These are phyloP conservation scores for Pseudozyma flocculosa DNA, from an alignment of 1,284 basidiomycete species.

Conservation along the genomic window DNA sequence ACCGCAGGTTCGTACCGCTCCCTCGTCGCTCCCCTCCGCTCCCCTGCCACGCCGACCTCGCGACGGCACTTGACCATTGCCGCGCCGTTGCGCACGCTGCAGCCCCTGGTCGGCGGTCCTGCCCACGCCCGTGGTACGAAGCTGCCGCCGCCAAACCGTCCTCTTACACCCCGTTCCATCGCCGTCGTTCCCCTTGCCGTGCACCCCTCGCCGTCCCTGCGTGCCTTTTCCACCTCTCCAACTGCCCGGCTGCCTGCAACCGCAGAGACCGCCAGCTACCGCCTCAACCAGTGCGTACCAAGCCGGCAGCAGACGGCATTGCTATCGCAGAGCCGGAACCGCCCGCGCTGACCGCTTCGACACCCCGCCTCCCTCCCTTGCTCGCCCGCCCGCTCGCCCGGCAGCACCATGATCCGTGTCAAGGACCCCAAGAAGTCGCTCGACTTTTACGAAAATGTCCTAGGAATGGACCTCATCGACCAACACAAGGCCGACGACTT, in stretches of 20 bases:
- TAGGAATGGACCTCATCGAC: conserved; percentile 83
- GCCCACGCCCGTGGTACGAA: too few species aligned
- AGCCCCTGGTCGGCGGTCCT: too few species aligned
- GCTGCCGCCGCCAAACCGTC: too few species aligned
- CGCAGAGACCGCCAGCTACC: conserved; percentile 51
- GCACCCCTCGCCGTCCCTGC: not conserved
- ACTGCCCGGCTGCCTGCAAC: not conserved
- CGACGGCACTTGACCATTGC: too few species aligned
- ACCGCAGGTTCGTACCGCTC: conserved; percentile 37
- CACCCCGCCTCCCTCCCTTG: too few species aligned
- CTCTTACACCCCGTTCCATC: not conserved
- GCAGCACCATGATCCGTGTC: conserved; percentile 81
- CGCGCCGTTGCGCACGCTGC: too few species aligned
- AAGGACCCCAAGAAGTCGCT: conserved; percentile 72
- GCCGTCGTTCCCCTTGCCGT: not conserved
- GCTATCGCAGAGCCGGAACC: too few species aligned
- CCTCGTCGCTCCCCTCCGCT: not conserved
- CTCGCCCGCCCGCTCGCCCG: not conserved
- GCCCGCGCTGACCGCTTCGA: conserved; percentile 1
- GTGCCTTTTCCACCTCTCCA: not conserved
- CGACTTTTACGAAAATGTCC: conserved; percentile 59
- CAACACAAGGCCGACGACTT: conserved; percentile 62
- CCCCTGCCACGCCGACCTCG: not conserved
- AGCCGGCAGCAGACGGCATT: not conserved
- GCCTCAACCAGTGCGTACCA: conserved; percentile 47